These are phyloP conservation scores for Cercospora zeae-maydis DNA, from an alignment of 2,329 filamentous ascomycete genomes.

Conservation along the genomic window DNA sequence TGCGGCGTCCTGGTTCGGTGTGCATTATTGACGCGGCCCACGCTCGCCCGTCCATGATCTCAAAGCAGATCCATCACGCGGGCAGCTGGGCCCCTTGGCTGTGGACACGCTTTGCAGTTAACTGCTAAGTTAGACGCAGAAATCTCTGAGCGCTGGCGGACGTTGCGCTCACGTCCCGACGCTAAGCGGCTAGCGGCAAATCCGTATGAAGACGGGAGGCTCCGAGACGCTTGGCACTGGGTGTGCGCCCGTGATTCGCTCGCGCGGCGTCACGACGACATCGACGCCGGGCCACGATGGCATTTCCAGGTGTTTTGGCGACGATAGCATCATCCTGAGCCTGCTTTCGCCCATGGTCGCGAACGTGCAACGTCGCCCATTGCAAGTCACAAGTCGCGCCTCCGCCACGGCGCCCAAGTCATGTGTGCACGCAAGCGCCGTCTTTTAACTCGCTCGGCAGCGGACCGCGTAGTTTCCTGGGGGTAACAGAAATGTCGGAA, in stretches of 20 bases:
- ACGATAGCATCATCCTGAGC: conserved; percentile 19
- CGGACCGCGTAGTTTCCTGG: conserved; percentile 13
- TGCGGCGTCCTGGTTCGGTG: background rate
- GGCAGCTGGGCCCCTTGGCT: conserved; percentile 15
- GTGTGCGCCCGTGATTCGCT: conserved; percentile 6
- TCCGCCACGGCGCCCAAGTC: conserved; percentile 14
- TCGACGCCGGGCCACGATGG: background rate
- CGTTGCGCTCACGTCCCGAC: background rate
- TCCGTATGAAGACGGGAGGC: conserved; percentile 1
- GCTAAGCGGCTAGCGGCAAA: conserved; percentile 8
- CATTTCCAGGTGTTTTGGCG: conserved; percentile 18
- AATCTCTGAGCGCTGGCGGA: conserved; percentile 3
- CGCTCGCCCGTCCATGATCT: conserved; percentile 16
- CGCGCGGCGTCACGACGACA: background rate
- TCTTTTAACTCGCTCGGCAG: conserved; percentile 16
- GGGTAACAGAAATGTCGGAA: background rate
- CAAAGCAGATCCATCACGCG: conserved; percentile 22
- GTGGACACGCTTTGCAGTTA: conserved; percentile 22
- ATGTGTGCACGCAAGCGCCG: conserved; percentile 14
- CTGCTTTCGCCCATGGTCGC: conserved; percentile 16
- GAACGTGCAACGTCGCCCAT: background rate
- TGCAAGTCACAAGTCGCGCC: conserved; percentile 7
- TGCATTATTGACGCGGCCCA: conserved; percentile 4
- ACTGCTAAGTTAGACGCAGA: conserved; percentile 12
- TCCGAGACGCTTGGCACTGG: background rate